A percentile compares a stretch with the other conserved stretches of the same genome.
phyloP scores from a whole-genome alignment of 495 filamentous ascomycete genomes.

The Glarea lozoyensis region DNA sequence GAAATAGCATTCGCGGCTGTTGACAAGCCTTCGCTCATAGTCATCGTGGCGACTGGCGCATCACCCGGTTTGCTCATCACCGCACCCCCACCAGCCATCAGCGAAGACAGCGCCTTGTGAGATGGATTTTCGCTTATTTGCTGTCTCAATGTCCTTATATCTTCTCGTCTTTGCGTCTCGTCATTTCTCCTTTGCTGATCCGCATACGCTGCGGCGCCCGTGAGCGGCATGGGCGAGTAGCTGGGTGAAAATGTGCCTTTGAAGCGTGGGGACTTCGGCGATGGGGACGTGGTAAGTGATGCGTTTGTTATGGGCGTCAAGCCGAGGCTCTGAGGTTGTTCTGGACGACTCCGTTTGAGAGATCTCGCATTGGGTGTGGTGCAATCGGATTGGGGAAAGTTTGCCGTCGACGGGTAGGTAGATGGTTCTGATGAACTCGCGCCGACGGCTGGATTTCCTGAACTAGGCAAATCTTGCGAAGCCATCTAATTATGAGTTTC shows the following conservation, averaged over 20 bases:
- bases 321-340: slow-evolving; percentile 32
- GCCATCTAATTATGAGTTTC: slow-evolving; percentile 15
- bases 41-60: slow-evolving; percentile 25
- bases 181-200: slow-evolving; percentile 43
- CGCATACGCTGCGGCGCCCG: slow-evolving; percentile 45
- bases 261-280: slow-evolving; percentile 42
- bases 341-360: slow-evolving; percentile 40
- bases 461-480: slow-evolving; percentile 16
- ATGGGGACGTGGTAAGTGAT: slow-evolving; percentile 31
- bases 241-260: slow-evolving; percentile 35
- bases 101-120: slow-evolving; percentile 39
- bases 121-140: slow-evolving; percentile 42
- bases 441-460: slow-evolving; percentile 8
- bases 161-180: slow-evolving; percentile 33
- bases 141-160: too few species aligned
- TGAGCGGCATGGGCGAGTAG: slow-evolving; percentile 36
- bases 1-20: slow-evolving; percentile 29
- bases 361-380: slow-evolving; percentile 24
- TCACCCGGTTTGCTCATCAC: slow-evolving; percentile 45
- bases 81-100: slow-evolving; percentile 40
- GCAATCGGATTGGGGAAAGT: slow-evolving; percentile 2
- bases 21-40: slow-evolving; percentile 31
- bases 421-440: slow-evolving; percentile 7
- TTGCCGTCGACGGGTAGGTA: slow-evolving; percentile 5
- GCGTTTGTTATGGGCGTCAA: slow-evolving; percentile 25